A percentile compares a stretch with the other conserved stretches of the same genome.
Evolutionary conservation across 805 yeast species (phyloP).

Genomic region (Novakomyces olei): DNA sequence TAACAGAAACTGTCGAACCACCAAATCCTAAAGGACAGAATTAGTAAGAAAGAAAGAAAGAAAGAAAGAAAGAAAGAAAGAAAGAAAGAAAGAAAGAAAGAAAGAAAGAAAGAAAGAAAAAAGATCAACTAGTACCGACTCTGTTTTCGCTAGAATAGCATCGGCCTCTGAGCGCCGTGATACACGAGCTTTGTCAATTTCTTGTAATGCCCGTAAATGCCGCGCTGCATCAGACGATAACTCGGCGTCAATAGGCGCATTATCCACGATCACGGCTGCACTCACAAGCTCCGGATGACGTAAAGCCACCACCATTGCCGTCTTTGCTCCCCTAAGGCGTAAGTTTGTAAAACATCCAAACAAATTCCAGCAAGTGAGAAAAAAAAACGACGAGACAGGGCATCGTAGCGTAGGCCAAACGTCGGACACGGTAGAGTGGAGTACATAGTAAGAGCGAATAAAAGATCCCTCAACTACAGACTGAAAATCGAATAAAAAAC

Average conservation of each 20-base stretch:
- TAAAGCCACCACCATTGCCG: constrained; percentile 70
- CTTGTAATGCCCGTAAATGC: constrained; percentile 41
- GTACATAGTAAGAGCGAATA: no score
- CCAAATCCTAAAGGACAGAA: neutral
- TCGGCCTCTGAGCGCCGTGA: neutral
- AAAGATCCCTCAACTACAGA: no score
- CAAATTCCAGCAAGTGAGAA: no score
- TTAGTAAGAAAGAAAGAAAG: constrained; percentile 1
- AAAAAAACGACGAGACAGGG: no score
- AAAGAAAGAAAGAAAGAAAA: neutral
- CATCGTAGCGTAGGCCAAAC: no score
- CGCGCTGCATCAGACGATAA: constrained; percentile 37
- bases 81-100: constrained; percentile 3
- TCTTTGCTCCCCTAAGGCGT: constrained; percentile 84
- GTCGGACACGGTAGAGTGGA: no score
- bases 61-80: constrained; percentile 1
- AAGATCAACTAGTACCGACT: constrained; percentile 2
- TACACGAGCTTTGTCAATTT: constrained; percentile 21
- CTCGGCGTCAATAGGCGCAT: constrained; percentile 57
- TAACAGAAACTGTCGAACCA: constrained; percentile 49
- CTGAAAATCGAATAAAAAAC: no score
- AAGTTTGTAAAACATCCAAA: no score
- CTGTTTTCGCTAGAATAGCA: neutral
- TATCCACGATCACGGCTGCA: constrained; percentile 59
- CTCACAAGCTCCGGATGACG: constrained; percentile 36